Evolutionary conservation across 257 asterid genomes (phyloP).

Genomic region (Paulownia fortunei): DNA sequence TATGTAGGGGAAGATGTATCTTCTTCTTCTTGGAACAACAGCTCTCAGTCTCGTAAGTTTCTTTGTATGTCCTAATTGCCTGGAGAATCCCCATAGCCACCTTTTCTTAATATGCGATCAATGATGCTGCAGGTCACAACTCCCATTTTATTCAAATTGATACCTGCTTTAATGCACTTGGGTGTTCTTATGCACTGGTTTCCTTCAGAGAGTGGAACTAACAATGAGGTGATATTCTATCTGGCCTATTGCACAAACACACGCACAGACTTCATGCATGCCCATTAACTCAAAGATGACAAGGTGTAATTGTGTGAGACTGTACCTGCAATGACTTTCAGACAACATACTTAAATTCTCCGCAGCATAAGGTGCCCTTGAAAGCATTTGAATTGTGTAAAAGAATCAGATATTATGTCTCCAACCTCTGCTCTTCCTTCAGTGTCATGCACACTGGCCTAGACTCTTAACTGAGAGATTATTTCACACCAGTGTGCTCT

Average conservation of each 20-base stretch:
- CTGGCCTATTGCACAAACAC: neutral
- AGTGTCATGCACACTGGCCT: too few species aligned
- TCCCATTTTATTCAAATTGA: constrained; percentile 84
- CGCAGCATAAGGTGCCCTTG: neutral
- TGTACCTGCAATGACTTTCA: neutral
- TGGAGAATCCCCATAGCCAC: neutral
- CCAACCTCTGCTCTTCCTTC: neutral
- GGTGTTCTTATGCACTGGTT: constrained; percentile 92
- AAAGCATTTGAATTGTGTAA: neutral
- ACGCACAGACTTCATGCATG: neutral
- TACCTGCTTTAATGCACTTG: constrained; percentile 78
- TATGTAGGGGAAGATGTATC: constrained; percentile 88
- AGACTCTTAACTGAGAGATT: neutral
- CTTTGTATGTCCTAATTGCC: constrained; percentile 6
- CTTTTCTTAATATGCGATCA: neutral
- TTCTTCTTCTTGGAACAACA: constrained; percentile 96
- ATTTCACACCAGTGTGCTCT: neutral
- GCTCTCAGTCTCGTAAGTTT: constrained; percentile 89
- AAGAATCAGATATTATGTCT: neutral
- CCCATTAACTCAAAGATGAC: neutral
- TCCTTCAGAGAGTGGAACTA: constrained; percentile 64
- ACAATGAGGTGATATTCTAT: constrained; percentile 56
- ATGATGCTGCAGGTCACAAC: constrained; percentile 75
- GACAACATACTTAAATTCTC: too few species aligned
- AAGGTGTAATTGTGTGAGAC: neutral